Conservation (phyloP, 23 red algal species). For the Gracilaria vermiculophylla region DNA sequence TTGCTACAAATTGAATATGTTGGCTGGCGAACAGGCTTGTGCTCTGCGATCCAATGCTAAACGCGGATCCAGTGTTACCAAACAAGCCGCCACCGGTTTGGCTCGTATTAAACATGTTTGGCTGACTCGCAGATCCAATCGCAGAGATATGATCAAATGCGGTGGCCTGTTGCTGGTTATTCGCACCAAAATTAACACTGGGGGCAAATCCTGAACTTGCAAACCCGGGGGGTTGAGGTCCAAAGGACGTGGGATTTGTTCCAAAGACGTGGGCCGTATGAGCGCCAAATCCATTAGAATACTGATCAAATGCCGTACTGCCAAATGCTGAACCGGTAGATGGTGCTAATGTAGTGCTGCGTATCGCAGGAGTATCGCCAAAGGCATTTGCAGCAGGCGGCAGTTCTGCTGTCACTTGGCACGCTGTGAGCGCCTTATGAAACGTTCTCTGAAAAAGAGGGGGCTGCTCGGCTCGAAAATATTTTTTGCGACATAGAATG, state of each 20-base stretch:
- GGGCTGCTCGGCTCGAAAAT: too few relatives aligned
- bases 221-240: not conserved
- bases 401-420: too few relatives aligned
- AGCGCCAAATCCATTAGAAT: slow-evolving; percentile 18
- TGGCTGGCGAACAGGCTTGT: not conserved
- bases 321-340: slow-evolving; percentile 22
- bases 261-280: slow-evolving; percentile 3
- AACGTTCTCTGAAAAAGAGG: too few relatives aligned
- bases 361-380: slow-evolving; percentile 38
- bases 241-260: not conserved
- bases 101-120: not conserved
- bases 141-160: too few relatives aligned
- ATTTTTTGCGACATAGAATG: too few relatives aligned
- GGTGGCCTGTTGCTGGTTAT: too few relatives aligned
- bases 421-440: too few relatives aligned
- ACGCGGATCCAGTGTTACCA: not conserved
- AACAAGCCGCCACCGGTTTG: not conserved
- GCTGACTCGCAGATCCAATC: too few relatives aligned
- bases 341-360: not conserved
- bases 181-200: too few relatives aligned
- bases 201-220: too few relatives aligned
- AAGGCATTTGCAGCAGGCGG: not conserved
- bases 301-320: slow-evolving; percentile 37
- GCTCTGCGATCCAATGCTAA: not conserved
- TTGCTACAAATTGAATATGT: not conserved